Conservation (phyloP, 2,329 filamentous ascomycete genomes). For the Aspergillus calidoustus region DNA sequence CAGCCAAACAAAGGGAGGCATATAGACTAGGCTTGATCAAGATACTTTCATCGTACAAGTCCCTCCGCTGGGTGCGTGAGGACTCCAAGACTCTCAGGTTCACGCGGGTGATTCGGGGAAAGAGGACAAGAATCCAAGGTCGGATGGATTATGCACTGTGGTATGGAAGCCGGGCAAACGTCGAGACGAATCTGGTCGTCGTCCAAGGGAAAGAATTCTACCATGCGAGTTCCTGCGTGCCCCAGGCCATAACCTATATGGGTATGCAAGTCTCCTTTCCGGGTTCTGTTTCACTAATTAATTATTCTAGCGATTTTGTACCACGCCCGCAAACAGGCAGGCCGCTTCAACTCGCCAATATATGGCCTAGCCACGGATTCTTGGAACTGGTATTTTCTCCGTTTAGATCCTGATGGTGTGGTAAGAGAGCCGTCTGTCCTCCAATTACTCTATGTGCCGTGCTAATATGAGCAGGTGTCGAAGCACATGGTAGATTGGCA, state of each 20-base stretch:
- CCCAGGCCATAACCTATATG: background rate
- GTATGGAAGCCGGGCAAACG: background rate
- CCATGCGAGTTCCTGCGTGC: rapidly evolving
- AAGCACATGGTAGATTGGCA: background rate
- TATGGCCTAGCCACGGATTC: background rate
- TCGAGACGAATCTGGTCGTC: background rate
- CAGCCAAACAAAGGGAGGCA: too few relatives aligned
- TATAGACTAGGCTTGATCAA: too few relatives aligned
- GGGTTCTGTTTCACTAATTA: background rate
- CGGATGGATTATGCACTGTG: background rate
- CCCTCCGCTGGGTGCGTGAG: background rate
- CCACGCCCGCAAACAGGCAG: background rate
- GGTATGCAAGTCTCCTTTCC: background rate
- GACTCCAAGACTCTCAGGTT: background rate
- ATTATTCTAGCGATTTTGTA: background rate
- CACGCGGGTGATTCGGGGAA: background rate
- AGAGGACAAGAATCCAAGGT: background rate
- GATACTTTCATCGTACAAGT: background rate
- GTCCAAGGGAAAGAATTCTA: background rate
- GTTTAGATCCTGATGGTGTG: background rate
- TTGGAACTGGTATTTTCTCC: background rate
- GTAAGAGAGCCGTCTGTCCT: background rate
- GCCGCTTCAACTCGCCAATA: background rate
- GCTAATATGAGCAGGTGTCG: background rate
- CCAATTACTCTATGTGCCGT: background rate